phyloP scores from a whole-genome alignment of 2,329 filamentous ascomycete genomes.

The Neopestalotiopsis sp. region DNA sequence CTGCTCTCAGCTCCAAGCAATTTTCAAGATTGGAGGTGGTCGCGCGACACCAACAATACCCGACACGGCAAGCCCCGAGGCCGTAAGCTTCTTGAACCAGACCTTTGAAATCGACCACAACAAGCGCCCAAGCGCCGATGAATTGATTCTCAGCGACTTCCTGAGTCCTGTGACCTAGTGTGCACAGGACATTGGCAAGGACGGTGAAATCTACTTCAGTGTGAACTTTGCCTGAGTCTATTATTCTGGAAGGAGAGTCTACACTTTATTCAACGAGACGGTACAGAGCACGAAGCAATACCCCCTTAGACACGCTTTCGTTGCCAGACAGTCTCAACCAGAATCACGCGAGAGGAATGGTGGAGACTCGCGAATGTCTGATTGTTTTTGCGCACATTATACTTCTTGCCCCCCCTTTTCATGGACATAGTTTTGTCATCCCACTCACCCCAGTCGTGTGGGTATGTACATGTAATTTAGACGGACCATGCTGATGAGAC shows the following conservation, averaged over 20 bases:
- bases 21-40: constrained; percentile 95
- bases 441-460: not conserved
- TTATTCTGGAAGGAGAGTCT: not conserved
- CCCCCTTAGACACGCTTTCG: too few relatives aligned
- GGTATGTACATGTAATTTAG: constrained; percentile 11
- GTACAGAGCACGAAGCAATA: too few relatives aligned
- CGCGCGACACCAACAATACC: constrained; percentile 89
- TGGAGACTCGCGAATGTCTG: not conserved
- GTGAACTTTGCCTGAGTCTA: constrained; percentile 1
- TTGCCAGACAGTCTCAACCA: not conserved
- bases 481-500: constrained; percentile 9
- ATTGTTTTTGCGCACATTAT: not conserved
- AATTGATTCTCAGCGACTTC: constrained; percentile 84
- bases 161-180: constrained; percentile 70
- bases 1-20: constrained; percentile 95
- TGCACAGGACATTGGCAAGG: constrained; percentile 16
- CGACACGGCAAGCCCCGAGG: constrained; percentile 83
- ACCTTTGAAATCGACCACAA: constrained; percentile 98
- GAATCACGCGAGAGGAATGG: not conserved
- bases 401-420: not conserved
- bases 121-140: constrained; percentile 87
- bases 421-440: not conserved
- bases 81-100: constrained; percentile 79
- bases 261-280: not conserved
- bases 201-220: constrained; percentile 5